Base-by-base conservation (phyloP, 2,329 filamentous ascomycete genomes). In the Phoma herbarum region DNA sequence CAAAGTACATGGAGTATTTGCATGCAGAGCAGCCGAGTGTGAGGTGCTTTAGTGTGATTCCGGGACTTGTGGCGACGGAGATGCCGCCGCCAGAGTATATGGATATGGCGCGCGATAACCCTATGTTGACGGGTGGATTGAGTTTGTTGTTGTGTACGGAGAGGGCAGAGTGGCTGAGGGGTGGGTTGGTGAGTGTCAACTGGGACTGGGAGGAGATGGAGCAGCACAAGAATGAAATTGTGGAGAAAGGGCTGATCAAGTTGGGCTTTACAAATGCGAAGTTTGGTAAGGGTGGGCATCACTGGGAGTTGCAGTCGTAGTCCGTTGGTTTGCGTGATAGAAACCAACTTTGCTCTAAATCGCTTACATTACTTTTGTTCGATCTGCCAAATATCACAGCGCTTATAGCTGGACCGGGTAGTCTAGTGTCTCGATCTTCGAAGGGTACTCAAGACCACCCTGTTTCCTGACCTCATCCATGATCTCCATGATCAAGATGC, bases 401-500 rank as follows among this genome's bases (percentile, higher is more conserved):
- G 11, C 18, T 8, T 62, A 75, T 44, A 76, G 53, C 50, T 71
- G 68, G 6, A 69, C 69, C 5, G 74, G 74, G 49, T 68, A 76
- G 25, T 75, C 66, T 3, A 66, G 64, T 25, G 72, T 86, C 82
- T 90, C 88, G 72, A 91, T 90, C 75, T 84, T 83, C 63, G 88
- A 82, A 1, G 88, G 87, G 77, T 89, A 90, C 52, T 71, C 81
- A 73, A 91, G 76, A 2, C 83, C 85, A 49, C 84, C 84, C 77
- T 90, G 86, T 73, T 79, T 83, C 68, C 88, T 81, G 12, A 88
- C 85, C 77, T 89, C 85, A 79, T 91, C 88, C 88, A 90, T 90
- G 2, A 85, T 82, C 74, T 93, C 89, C 92, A 97, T 96, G 63
- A 97, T 92, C 47, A 88, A 84, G 53, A 96, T 82, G 71, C 90